phyloP scores from a whole-genome alignment of 75 land plant genomes.

The Sequoia sempervirens region DNA sequence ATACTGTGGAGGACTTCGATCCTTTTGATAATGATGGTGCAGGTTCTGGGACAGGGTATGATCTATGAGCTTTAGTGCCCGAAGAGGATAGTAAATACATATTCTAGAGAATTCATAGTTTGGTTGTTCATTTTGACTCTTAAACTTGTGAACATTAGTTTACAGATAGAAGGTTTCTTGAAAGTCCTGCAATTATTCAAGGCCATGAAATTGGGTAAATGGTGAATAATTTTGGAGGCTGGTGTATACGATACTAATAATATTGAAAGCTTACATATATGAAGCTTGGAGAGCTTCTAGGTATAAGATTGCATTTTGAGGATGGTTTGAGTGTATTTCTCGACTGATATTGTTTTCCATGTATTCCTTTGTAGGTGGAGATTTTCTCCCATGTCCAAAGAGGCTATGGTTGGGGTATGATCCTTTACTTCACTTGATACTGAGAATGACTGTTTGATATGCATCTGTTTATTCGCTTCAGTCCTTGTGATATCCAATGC shows the following conservation, averaged over 20 bases:
- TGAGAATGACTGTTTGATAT: not conserved
- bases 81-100: not conserved
- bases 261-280: not conserved
- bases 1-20: slow-evolving; percentile 75
- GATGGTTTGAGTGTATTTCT: not conserved
- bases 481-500: not conserved
- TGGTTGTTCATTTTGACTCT: not conserved
- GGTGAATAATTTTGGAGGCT: not conserved
- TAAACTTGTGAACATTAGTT: slow-evolving; percentile 3
- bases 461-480: not conserved
- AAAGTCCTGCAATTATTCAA: not conserved
- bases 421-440: not conserved
- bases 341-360: slow-evolving; percentile 3
- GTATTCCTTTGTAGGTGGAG: slow-evolving; percentile 57
- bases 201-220: not conserved
- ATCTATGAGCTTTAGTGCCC: not conserved
- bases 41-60: slow-evolving; percentile 83
- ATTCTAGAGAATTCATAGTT: not conserved
- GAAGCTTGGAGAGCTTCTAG: not conserved
- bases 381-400: slow-evolving; percentile 76
- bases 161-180: not conserved
- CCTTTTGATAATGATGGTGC: slow-evolving; percentile 67
- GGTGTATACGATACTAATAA: not conserved
- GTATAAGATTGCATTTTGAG: not conserved
- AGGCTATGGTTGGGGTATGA: slow-evolving; percentile 75